These are phyloP conservation scores for Ilyonectria robusta DNA, from an alignment of 2,329 filamentous ascomycete species.

Conservation along the genomic window DNA sequence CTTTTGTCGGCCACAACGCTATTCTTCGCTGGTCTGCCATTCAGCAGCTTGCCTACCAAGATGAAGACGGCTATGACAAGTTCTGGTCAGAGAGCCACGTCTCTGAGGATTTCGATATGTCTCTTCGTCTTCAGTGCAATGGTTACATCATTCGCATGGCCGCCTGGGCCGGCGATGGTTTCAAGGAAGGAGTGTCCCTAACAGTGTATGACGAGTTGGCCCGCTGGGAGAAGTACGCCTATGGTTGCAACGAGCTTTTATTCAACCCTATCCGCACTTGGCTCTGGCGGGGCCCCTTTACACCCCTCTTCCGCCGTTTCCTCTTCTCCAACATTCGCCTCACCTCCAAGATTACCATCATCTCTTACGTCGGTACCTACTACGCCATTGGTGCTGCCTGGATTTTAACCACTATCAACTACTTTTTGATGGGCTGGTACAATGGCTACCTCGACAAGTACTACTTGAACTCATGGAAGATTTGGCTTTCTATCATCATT, in stretches of 20 bases:
- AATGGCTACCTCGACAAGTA: conserved; percentile 85
- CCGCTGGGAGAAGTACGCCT: conserved; percentile 90
- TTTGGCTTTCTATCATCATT: conserved; percentile 85
- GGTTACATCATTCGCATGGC: conserved; percentile 82
- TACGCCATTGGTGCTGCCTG: conserved; percentile 84
- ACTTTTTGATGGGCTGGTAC: conserved; percentile 83
- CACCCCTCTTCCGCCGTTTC: conserved; percentile 82
- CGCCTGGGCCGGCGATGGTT: conserved; percentile 81
- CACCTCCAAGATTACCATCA: conserved; percentile 81
- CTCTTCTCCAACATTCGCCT: conserved; percentile 80
- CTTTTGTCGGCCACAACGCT: conserved; percentile 87
- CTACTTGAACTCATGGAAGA: conserved; percentile 83
- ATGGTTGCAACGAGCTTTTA: conserved; percentile 85
- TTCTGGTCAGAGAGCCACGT: conserved; percentile 88
- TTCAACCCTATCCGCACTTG: conserved; percentile 85
- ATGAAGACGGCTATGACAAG: conserved; percentile 81
- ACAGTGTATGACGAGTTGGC: conserved; percentile 89
- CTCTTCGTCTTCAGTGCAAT: conserved; percentile 79
- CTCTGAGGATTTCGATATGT: conserved; percentile 88
- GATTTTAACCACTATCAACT: conserved; percentile 81
- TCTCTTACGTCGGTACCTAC: conserved; percentile 85
- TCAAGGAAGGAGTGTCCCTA: conserved; percentile 86
- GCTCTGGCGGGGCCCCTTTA: conserved; percentile 82
- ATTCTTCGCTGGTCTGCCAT: conserved; percentile 82
- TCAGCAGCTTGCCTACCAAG: conserved; percentile 79